Conservation (phyloP, 2,329 filamentous ascomycete species). For the Onygenales sp. region DNA sequence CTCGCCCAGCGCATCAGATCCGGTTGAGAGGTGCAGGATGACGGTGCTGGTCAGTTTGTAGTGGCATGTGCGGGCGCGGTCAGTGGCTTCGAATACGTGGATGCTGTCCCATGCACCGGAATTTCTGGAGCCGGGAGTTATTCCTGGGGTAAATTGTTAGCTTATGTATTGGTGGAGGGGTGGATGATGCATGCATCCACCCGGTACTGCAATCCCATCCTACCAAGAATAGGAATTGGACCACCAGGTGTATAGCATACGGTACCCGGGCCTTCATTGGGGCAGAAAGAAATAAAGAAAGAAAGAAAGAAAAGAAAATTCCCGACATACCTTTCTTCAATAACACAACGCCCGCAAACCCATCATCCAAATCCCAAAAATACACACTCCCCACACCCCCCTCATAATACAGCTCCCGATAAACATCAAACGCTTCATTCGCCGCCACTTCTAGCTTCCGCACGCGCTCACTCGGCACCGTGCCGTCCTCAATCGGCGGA, state of each 20-base stretch:
- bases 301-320: neutral
- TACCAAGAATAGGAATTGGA: neutral
- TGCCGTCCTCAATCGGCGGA: slow-evolving; percentile 77
- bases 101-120: slow-evolving; percentile 95
- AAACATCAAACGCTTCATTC: slow-evolving; percentile 95
- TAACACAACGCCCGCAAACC: slow-evolving; percentile 90
- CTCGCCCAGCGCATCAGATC: slow-evolving; percentile 59
- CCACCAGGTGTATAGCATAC: neutral
- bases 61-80: slow-evolving; percentile 81
- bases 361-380: slow-evolving; percentile 96
- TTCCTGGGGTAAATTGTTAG: slow-evolving; percentile 37
- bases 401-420: slow-evolving; percentile 86
- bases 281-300: neutral
- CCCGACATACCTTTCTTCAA: slow-evolving; percentile 72
- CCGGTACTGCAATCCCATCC: neutral
- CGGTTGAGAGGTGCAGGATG: slow-evolving; percentile 74
- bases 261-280: neutral
- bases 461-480: slow-evolving; percentile 80
- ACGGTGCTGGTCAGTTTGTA: slow-evolving; percentile 98
- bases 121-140: slow-evolving; percentile 56
- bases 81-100: slow-evolving; percentile 94
- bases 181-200: neutral
- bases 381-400: slow-evolving; percentile 94
- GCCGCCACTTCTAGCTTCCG: slow-evolving; percentile 88
- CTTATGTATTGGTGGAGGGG: neutral